These are phyloP conservation scores for Pleurotus pulmonarius DNA, from an alignment of 768 basidiomycete genomes.

Conservation along the genomic window DNA sequence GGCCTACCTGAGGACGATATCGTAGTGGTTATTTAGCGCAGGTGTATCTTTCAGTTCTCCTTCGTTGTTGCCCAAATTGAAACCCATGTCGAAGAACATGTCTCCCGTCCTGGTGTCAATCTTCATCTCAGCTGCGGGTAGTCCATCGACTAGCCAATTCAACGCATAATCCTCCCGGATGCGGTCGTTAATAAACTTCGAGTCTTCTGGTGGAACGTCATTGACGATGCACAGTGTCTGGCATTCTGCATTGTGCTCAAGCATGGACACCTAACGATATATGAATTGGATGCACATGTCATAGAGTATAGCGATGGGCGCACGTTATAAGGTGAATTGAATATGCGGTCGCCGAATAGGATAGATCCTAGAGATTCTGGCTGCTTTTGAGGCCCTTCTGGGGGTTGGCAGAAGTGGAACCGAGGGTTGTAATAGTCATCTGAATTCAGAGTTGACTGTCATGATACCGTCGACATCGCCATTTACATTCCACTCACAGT, in stretches of 20 bases:
- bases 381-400: conserved; percentile 65
- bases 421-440: conserved; percentile 92
- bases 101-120: conserved; percentile 75
- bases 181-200: conserved; percentile 87
- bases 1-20: conserved; percentile 72
- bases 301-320: conserved; percentile 20
- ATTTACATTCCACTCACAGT: conserved; percentile 50
- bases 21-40: conserved; percentile 89
- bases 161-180: conserved; percentile 90
- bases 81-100: conserved; percentile 89
- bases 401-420: conserved; percentile 84
- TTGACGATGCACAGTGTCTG: conserved; percentile 60
- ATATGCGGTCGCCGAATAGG: conserved; percentile 95
- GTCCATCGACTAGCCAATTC: conserved; percentile 93
- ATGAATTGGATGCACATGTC: conserved; percentile 8
- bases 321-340: conserved; percentile 86
- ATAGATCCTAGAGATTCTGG: conserved; percentile 91
- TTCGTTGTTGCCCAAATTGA: conserved; percentile 84
- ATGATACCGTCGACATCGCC: neutral
- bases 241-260: conserved; percentile 73
- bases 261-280: conserved; percentile 70
- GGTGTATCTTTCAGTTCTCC: conserved; percentile 53
- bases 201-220: conserved; percentile 63
- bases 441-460: neutral
- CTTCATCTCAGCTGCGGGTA: conserved; percentile 94